Base-by-base conservation (phyloP, 257 asterid species). In the Primulina huaijiensis region DNA sequence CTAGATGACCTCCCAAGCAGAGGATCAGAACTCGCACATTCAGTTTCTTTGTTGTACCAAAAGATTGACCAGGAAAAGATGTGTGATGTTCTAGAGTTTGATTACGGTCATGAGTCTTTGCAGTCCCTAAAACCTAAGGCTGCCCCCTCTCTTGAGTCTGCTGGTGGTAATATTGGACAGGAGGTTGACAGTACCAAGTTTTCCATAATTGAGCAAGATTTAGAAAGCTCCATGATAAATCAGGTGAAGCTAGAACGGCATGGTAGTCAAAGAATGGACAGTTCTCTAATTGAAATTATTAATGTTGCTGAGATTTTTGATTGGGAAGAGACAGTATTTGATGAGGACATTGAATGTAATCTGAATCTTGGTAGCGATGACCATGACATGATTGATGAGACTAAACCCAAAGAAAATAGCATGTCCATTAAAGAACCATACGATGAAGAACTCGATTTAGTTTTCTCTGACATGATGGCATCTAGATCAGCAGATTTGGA, bases 291-390 rank as follows among this genome's bases (percentile, higher is more conserved):
- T 53, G 96, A 87, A 80, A 85, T 78, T 70, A 76, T 83, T 57
- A 86, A 85, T 82, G 81, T 80, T 70, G 86, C 85, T 6, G 92
- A 83, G 50, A 76, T 86, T 74, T 89, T 89, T 50, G 57, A 72
- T 50, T 92, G 72, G 34, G 85, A 81, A 31, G 84, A 80, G 66
- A 69, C 74, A 6, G 62, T 40, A 65, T 77, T 66, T 70, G 70
- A 75, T 60, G 87, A 75, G 69, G 50, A 64, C 62, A 33, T 66
- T 20, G 81, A 75, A 70, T 65, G 72, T 77, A 67, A 75, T 37
- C 67, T 75, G 21, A 71, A 77, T 73, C 77, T 80, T 34, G 78
- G 72, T 65, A 31, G 52, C 37, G 75, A 78, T 67, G 79, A 58
- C 67, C 72, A 20, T 33, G 61, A 46, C 11, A 65, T 69, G 64